Evolutionary conservation across 129 eudicot genomes (phyloP), one percentile per base, ranked within the genome.

Genomic region (Chrysanthemum lavandulifolium): DNA sequence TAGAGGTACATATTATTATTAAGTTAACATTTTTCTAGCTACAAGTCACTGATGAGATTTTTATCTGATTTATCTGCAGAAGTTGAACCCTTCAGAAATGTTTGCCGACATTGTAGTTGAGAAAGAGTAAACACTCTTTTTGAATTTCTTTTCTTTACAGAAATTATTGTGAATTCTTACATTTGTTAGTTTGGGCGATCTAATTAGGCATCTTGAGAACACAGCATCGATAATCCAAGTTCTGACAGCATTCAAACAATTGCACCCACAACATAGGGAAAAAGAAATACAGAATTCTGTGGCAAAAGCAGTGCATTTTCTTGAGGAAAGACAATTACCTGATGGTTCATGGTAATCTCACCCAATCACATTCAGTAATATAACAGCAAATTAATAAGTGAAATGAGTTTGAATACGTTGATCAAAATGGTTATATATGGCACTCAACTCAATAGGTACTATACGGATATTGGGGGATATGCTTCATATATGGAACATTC

Each of bases 401-500:
- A 31, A 31, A 31, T 31, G 36, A 31, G 33, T 31, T 31, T 31
- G 6, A 31, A 5, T 31, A 29, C 6, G 15, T 31, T 63, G 4
- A 63, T 33, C 10, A 13, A 63, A 13, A 63, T 29, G 1, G 2
- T 14, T n/a, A 31, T 23, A 23, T 23, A 23, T n/a, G 13, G 2
- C 14, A 63, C 50, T 63, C 36, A 19, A 1, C 29, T 29, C 5
- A 12, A 59, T 43, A 84, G 88, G 88, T 84, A 19, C 21, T 19
- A 19, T 19, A 84, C 54, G 86, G 88, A 13, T 85, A 85, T 47
- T 88, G 95, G 88, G 95, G 95, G 9, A 81, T 88, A 65, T 88
- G 95, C 31, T 88, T 80, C 69, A 33, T 88, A 19, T 88, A 88
- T 19, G 95, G 88, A 65, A 88, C 91, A 23, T 88, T 67, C 70